Evolutionary conservation across 805 yeast species (phyloP), one percentile per base, ranked within the genome.

Genomic region (Brettanomyces anomalus): DNA sequence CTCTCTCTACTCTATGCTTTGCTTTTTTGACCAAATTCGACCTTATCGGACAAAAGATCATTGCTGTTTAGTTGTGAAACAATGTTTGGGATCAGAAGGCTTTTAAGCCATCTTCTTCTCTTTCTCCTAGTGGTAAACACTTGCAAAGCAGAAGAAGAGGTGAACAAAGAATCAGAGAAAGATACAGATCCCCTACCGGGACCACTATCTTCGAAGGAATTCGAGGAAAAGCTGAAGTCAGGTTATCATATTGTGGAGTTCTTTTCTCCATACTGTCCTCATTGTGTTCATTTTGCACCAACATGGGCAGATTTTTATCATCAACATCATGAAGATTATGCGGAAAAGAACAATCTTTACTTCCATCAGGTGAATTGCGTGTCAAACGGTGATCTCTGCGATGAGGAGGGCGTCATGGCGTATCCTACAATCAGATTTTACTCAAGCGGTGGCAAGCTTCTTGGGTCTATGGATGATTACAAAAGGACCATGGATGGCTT

Each of bases 211-310:
- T 49, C 57, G 3, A 70, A 62, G 1, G 69, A 65, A 17, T 86
- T 84, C 54, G 78, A 76, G 42, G 46, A 58, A 11, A 63, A 65
- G 32, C 55, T 77, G n/a, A 56, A 66, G 16, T 62, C 68, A 8
- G 82, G 82, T 3, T 63, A 79, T 17, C 81, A 88, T 54, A 71
- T 90, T 55, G 80, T 90, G 30, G 96, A 90, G 63, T 89, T 87
- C 62, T 93, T 64, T 58, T 86, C 96, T 28, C 98, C 98, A 0
- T 81, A 81, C 54, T 93, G 98, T 59, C 59, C 66, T 6, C 97
- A 90, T 62, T 93, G 98, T 64, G 72, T 66, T 47, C 68, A 65
- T 6, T 64, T 93, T 42, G 93, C 85, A 2, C 97, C 98, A 1
- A 70, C 65, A 6, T 93, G 97, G 97, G 73, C 77, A 45, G 67